Base-by-base conservation (phyloP, 352 stramenopile species). In the Thalassiosira livingstoniorum region DNA sequence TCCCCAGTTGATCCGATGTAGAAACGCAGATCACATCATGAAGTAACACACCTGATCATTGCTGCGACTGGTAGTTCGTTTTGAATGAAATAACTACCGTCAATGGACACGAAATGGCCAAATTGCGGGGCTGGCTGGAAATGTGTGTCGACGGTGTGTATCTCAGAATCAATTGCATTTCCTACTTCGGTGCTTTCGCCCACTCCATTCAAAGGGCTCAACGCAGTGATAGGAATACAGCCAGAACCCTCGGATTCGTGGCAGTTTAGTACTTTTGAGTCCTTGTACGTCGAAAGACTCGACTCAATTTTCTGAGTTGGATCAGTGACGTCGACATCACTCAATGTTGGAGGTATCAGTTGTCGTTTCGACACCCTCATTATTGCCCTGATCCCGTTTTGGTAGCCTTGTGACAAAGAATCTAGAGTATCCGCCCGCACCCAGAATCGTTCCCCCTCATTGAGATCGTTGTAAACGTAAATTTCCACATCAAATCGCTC, bases 221-320 rank as follows among this genome's bases (percentile, higher is more conserved):
- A 65, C 13, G 21, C 35, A 35, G 75, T 82, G 34, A 82, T 68
- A 35, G 75, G 66, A 37, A 77, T 71, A 51, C 75, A 82, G 47
- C 37, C 37, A 25, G 39, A 66, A 42, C 11, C 21, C 53, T 35
- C 32, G 32, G 25, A 25, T 45, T 53, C 42, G 37, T 73, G 32
- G 34, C 71, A 80, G 42, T 80, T 80, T 47, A 80, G 45, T n/a
- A 35, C 35, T 65, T 73, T 80, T 25, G 23, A 29, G 1, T 32
- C 51, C 25, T 45, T 58, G n/a, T n/a, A n/a, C 25, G 2, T 0
- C 67, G 18, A 13, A 39, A 31, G 27, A 32, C 13, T 39, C 18
- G 43, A 39, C 13, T 67, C 25, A 58, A 39, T 66, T 42, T 4
- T 21, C 2, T 55, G 5, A 39, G 37, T n/a, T 25, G 68, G 68